phyloP scores from a whole-genome alignment of 306 rosid species.

The Canavalia ensiformis region DNA sequence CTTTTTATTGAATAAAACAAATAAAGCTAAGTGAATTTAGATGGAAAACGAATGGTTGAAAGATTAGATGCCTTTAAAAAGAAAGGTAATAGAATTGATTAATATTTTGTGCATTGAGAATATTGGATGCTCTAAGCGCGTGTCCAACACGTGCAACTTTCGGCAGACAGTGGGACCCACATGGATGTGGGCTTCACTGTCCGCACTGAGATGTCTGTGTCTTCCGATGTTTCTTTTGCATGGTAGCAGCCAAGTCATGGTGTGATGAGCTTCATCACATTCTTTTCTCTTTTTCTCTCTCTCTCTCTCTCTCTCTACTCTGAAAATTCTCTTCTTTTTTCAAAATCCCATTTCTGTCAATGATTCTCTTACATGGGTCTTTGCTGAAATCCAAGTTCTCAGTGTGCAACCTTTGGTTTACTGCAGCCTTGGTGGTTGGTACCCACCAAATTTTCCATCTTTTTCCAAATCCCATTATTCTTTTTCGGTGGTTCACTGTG shows the following conservation, averaged over 20 bases:
- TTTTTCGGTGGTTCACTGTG: constrained; percentile 9
- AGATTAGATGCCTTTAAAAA: constrained; percentile 27
- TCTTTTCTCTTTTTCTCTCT: constrained; percentile 18
- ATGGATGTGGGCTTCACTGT: constrained; percentile 49
- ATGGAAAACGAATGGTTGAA: neutral
- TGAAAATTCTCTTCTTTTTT: constrained; percentile 19
- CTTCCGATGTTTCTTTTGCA: constrained; percentile 55
- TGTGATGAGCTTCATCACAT: constrained; percentile 41
- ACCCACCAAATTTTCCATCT: constrained; percentile 41
- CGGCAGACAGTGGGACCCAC: neutral
- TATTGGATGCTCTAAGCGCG: constrained; percentile 38
- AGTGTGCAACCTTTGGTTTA: constrained; percentile 44
- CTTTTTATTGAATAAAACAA: neutral
- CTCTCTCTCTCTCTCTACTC: constrained; percentile 42
- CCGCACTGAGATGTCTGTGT: constrained; percentile 34
- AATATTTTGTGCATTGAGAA: neutral
- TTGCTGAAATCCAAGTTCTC: constrained; percentile 58
- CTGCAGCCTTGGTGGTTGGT: constrained; percentile 49
- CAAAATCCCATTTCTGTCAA: constrained; percentile 43
- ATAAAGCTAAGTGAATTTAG: constrained; percentile 3
- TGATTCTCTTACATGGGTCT: constrained; percentile 56
- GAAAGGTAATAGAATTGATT: constrained; percentile 17
- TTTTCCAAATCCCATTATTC: constrained; percentile 23
- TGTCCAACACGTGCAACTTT: constrained; percentile 27
- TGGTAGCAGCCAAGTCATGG: constrained; percentile 13